Base-by-base conservation (phyloP, 2,329 filamentous ascomycete genomes). In the Epichloe glyceriae region DNA sequence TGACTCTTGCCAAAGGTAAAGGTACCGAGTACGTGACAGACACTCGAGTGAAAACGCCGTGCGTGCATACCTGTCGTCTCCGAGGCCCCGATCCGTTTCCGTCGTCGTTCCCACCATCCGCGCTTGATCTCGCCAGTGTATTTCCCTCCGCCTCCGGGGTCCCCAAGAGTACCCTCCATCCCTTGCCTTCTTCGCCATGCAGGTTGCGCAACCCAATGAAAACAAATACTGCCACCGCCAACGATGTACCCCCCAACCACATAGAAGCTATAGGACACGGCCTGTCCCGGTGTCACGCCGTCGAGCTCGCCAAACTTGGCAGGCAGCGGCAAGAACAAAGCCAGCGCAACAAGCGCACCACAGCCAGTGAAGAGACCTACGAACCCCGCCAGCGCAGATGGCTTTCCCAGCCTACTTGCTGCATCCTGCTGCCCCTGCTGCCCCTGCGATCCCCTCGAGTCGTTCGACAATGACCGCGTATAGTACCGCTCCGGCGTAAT, bases 311-410 rank as follows among this genome's bases (percentile, higher is more conserved):
- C 75, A 62, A 97, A 94, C 35, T 78, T 77, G 2, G 88, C 85
- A 0, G 93, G 93, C 17, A 98, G 76, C 5, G 91, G 93, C 14
- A 98, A 74, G 62, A 98, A 97, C 35, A 93, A 61, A 0, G 74
- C 68, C 33, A 98, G 72, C 11, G 93, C 89, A 4, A 98, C 75
- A 5, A 98, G 75, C 14, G 93, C 93, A 53, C 93, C 93, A 60
- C 87, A 88, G 22, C 93, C 93, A 7, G 93, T 95, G 63, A 94
- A 95, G 52, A 95, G 73, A 4, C 93, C 93, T 5, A 98, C 93
- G 47, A 90, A 82, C 0, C 93, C 93, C 15, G 93, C 91, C 26
- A 98, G 76, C 17, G 73, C 72, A 1, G 76, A 74, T 2, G 78
- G 74, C 54, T 76, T 76, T n/a, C 68, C 67, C 44, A 57, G 63